Base-by-base conservation (phyloP, 1,284 basidiomycete genomes). In the Naganishia albida region DNA sequence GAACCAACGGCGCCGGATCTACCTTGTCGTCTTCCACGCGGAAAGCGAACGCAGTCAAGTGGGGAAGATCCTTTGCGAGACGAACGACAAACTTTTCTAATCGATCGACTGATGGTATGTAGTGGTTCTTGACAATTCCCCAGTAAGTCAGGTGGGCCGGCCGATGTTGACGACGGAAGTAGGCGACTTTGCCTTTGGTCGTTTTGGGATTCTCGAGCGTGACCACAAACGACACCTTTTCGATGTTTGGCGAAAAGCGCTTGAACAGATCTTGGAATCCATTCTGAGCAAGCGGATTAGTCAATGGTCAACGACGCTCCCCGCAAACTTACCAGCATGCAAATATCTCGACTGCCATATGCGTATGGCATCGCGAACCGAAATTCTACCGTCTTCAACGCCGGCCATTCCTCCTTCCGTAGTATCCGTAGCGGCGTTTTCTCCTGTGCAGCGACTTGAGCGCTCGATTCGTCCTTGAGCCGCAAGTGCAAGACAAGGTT, bases 91-190 rank as follows among this genome's bases (percentile, higher is more conserved):
- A 53, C 20, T 53, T 53, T n/a, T 53, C 51, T 12, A 53, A n/a
- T 34, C 51, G 51, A 30, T 53, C 51, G 18, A 53, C 51, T 2
- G 51, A 1, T 8, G 51, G 51, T 15, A 53, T 53, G 51, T 53
- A 53, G 34, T 53, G 51, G 30, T 34, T 53, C 30, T 53, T 53
- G 51, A 53, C 30, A 30, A 53, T 53, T 23, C 51, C 51, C 51
- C 51, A 53, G 51, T 53, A 53, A 2, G 51, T 53, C 16, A 53
- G 34, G 20, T 53, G 51, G 2, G 51, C 51, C 6, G 51, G 51
- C 3, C 51, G 51, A 30, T 53, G 51, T 12, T 53, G 28, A 1
- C 34, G 51, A 38, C 51, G 51, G 51, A 53, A 53, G 51, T 38
- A 38, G n/a, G 51, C 34, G 51, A 53, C 51, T 53, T 53, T 34